Evolutionary conservation across 1,284 basidiomycete species (phyloP).

Genomic region (Apiotrichum veenhuisii): DNA sequence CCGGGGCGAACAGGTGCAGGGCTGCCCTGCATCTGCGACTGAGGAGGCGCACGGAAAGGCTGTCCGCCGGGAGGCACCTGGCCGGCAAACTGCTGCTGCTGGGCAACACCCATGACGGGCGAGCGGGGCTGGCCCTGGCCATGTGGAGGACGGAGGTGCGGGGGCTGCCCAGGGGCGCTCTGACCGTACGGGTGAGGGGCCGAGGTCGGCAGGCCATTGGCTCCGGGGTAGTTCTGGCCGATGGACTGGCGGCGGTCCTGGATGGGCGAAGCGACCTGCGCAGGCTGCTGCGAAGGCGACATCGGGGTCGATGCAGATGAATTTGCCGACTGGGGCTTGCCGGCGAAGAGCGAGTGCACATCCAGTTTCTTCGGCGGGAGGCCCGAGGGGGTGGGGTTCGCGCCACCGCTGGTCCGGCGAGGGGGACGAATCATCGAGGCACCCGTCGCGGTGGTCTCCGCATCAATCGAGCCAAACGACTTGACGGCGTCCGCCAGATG

Average conservation of each 20-base stretch:
- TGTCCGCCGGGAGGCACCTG: conserved; percentile 20
- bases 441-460: conserved; percentile 48
- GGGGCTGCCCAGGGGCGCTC: conserved; percentile 16
- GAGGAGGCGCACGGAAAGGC: conserved; percentile 26
- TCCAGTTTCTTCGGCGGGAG: conserved; percentile 35
- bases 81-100: conserved; percentile 17
- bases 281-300: conserved; percentile 21
- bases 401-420: conserved; percentile 35
- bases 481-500: conserved; percentile 57
- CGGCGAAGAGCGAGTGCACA: conserved; percentile 39
- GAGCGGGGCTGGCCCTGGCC: conserved; percentile 32
- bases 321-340: conserved; percentile 30
- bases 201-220: conserved; percentile 26
- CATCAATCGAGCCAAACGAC: conserved; percentile 70
- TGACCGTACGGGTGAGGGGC: conserved; percentile 21
- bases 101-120: conserved; percentile 25
- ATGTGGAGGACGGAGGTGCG: conserved; percentile 31
- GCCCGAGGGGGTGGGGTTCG: conserved; percentile 17
- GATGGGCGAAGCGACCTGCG: conserved; percentile 18
- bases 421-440: conserved; percentile 32
- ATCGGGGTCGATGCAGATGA: conserved; percentile 17
- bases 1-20: conserved; percentile 17
- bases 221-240: conserved; percentile 22
- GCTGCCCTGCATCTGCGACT: conserved; percentile 17
- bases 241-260: conserved; percentile 35